phyloP scores from a whole-genome alignment of 148 eudicot species.

The Diospyros kaki region DNA sequence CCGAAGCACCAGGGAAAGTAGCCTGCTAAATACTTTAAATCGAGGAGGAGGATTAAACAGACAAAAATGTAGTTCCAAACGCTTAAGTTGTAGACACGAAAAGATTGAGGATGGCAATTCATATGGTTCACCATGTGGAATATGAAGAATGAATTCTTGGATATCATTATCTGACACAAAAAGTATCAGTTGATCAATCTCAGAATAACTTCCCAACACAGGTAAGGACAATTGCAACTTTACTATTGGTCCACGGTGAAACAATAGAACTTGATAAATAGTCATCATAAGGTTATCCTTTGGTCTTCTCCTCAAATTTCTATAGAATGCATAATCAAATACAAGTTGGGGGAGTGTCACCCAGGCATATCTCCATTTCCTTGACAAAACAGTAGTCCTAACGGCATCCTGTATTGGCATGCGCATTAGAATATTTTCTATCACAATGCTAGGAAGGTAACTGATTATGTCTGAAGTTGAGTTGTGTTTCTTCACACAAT shows the following conservation, averaged over 20 bases:
- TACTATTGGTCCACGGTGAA: slow-evolving; percentile 3
- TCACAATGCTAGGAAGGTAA: no score
- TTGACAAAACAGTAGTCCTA: no score
- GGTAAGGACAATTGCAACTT: not conserved
- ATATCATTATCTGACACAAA: no score
- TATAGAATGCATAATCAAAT: slow-evolving; percentile 7
- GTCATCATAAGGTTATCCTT: not conserved
- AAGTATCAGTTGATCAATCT: not conserved
- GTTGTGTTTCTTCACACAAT: not conserved
- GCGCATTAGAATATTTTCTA: no score
- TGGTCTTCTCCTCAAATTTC: not conserved
- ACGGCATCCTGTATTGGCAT: no score
- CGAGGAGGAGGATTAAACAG: not conserved
- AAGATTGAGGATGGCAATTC: not conserved
- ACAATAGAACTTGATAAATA: no score
- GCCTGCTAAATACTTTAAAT: slow-evolving; percentile 11
- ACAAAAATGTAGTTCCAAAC: slow-evolving; percentile 4
- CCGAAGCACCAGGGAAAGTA: not conserved
- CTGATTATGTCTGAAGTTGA: no score
- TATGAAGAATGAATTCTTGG: not conserved
- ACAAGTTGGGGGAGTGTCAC: not conserved
- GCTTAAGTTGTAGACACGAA: not conserved
- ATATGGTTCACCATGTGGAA: not conserved
- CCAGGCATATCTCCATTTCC: no score
- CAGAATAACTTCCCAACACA: not conserved